phyloP scores from a whole-genome alignment of 2,329 filamentous ascomycete genomes.

The Fusarium keratoplasticum region DNA sequence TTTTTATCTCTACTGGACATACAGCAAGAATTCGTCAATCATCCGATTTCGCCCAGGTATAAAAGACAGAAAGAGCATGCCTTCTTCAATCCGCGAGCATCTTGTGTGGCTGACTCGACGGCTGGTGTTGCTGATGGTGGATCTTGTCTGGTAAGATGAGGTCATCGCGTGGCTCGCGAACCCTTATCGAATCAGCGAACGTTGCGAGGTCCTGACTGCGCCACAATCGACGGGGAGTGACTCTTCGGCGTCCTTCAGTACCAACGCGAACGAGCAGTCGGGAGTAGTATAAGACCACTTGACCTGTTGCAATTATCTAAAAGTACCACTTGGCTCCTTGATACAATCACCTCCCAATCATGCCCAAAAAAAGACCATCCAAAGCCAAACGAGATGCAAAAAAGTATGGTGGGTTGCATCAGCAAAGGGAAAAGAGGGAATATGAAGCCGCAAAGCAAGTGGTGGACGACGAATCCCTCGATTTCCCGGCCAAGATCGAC shows the following conservation, averaged over 20 bases:
- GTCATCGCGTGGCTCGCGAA: background rate
- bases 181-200: background rate
- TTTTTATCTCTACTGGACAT: background rate
- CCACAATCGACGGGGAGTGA: background rate
- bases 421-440: background rate
- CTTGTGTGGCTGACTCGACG: background rate
- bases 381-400: background rate
- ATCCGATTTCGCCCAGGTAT: no score
- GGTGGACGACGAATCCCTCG: background rate
- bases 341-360: background rate
- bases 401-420: background rate
- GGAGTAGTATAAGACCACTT: background rate
- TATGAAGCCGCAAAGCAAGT: background rate
- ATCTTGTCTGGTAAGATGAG: background rate
- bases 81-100: background rate
- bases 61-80: background rate
- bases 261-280: background rate
- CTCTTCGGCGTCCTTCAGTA: background rate
- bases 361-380: constrained; percentile 4
- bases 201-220: background rate
- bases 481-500: constrained; percentile 1
- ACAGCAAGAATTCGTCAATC: background rate
- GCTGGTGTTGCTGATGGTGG: background rate
- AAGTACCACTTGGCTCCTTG: background rate
- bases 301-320: background rate